Conservation (phyloP, 768 basidiomycete species). For the Clitopilus hobsonii region DNA sequence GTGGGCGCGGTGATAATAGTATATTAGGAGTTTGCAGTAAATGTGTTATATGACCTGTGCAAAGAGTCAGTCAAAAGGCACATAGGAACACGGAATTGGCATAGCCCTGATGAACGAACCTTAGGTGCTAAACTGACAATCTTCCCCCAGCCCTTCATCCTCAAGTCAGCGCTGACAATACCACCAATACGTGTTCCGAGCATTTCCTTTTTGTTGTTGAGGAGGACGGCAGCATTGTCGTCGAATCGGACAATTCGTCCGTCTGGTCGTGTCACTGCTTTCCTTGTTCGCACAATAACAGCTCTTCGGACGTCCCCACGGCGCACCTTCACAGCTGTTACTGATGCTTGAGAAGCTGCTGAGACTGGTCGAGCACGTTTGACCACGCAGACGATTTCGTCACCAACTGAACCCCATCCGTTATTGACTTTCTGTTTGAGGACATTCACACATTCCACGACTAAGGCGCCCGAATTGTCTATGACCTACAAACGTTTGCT, state of each 20-base stretch:
- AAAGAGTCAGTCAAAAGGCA: not conserved
- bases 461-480: conserved; percentile 93
- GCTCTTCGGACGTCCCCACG: conserved; percentile 94
- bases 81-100: not conserved
- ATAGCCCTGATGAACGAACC: conserved; percentile 37
- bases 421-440: conserved; percentile 95
- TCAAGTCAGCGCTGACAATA: conserved; percentile 86
- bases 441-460: conserved; percentile 95
- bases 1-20: not conserved
- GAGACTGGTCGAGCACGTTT: conserved; percentile 85
- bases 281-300: conserved; percentile 91
- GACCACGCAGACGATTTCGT: conserved; percentile 94
- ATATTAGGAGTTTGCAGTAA: not conserved
- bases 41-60: not conserved
- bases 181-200: conserved; percentile 92
- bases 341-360: conserved; percentile 57
- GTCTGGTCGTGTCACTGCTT: conserved; percentile 80
- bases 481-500: conserved; percentile 74
- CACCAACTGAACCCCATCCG: conserved; percentile 89
- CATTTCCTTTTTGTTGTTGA: conserved; percentile 97
- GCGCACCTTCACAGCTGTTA: conserved; percentile 85
- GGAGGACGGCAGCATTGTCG: conserved; percentile 91
- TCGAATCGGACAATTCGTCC: conserved; percentile 88
- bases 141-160: conserved; percentile 93
- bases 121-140: conserved; percentile 90